Evolutionary conservation across 225 moss, liverwort and hornwort genomes (phyloP).

Genomic region (Polytrichum formosum): DNA sequence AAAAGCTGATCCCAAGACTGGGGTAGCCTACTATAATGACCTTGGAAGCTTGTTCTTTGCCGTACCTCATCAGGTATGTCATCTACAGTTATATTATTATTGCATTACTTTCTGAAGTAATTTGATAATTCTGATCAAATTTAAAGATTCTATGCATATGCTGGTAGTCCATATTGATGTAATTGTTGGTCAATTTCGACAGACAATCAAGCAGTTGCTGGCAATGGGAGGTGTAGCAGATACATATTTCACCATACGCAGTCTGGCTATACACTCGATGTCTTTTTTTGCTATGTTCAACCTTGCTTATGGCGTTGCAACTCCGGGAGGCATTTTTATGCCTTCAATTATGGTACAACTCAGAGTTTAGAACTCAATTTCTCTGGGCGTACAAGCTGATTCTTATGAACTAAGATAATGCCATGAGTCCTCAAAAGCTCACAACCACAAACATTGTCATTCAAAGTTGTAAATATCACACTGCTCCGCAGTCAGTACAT

Average conservation of each 20-base stretch:
- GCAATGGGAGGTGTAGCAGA: constrained; percentile 45
- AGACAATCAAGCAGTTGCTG: constrained; percentile 82
- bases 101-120: neutral
- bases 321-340: constrained; percentile 88
- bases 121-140: neutral
- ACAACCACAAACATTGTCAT: neutral
- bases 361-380: neutral
- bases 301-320: constrained; percentile 80
- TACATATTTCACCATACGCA: constrained; percentile 52
- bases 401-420: neutral
- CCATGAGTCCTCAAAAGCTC: neutral
- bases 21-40: constrained; percentile 68
- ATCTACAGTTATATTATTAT: constrained; percentile 2
- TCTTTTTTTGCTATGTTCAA: constrained; percentile 72
- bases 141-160: too few species aligned
- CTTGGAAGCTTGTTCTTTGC: constrained; percentile 73
- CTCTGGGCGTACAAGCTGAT: neutral
- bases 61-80: constrained; percentile 71
- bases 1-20: constrained; percentile 37
- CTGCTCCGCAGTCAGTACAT: too few species aligned
- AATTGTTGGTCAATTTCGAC: constrained; percentile 1
- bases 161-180: too few species aligned
- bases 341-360: constrained; percentile 74
- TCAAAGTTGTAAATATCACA: too few species aligned
- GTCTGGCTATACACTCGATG: constrained; percentile 58